Percentiles rank a stretch among this genome's conserved stretches.
Conservation (phyloP, 1,284 basidiomycete genomes). For the Ustilago hordei region DNA sequence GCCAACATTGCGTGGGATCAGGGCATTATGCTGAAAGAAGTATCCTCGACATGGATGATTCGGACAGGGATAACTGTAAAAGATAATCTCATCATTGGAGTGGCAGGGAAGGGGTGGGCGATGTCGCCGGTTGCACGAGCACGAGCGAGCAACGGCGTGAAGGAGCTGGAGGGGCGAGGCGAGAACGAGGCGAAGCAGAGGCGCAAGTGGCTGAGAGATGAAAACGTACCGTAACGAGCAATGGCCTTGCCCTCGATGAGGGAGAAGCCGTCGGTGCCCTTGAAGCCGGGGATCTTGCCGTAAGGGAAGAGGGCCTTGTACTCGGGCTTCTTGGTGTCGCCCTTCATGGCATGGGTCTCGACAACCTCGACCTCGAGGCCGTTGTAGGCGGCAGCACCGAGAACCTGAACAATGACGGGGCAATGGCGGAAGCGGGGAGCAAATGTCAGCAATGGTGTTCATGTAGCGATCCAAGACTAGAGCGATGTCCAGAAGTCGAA, state of each 20-base stretch:
- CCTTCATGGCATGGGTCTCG: conserved; percentile 39
- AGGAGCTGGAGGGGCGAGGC: neutral
- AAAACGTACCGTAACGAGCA: conserved; percentile 85
- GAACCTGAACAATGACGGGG: conserved; percentile 9
- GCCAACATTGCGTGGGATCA: conserved; percentile 21
- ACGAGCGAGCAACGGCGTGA: neutral
- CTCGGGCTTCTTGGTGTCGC: conserved; percentile 65
- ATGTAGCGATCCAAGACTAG: neutral
- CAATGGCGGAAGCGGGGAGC: neutral
- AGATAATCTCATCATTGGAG: conserved; percentile 71
- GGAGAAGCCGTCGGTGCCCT: conserved; percentile 81
- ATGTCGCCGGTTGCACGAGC: conserved; percentile 10
- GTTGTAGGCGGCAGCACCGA: conserved; percentile 66
- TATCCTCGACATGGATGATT: conserved; percentile 75
- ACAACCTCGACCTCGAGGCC: conserved; percentile 65
- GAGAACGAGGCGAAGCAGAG: conserved; percentile 2
- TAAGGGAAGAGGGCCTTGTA: conserved; percentile 62
- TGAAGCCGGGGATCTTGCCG: conserved; percentile 79
- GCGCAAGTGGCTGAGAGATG: neutral
- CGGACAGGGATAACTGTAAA: conserved; percentile 69
- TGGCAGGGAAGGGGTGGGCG: neutral
- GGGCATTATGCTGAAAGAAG: conserved; percentile 58
- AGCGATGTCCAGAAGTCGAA: neutral
- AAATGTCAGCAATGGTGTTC: neutral
- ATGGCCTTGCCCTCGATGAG: conserved; percentile 85